Conservation (phyloP, 441 rosid genomes). For the Pelargonium cotyledonis region DNA sequence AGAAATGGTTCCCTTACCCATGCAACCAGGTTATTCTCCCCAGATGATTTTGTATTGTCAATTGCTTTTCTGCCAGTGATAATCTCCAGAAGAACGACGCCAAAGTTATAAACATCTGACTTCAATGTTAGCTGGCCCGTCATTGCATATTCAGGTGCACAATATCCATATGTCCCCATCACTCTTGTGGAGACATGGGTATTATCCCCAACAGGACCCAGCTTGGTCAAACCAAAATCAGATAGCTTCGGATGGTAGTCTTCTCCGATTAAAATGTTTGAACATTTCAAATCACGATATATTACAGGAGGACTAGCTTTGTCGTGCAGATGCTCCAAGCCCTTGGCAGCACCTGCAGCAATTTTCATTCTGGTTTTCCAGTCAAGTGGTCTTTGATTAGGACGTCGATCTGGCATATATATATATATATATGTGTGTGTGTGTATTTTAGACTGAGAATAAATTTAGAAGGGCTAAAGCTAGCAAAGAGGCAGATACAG, state of each 20-base stretch:
- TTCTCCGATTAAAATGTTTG: slow-evolving; percentile 77
- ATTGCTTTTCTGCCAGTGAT: slow-evolving; percentile 92
- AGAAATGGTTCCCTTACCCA: slow-evolving; percentile 54
- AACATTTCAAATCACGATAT: slow-evolving; percentile 86
- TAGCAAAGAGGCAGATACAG: background rate
- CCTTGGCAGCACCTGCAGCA: slow-evolving; percentile 96
- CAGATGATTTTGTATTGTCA: slow-evolving; percentile 57
- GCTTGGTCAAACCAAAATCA: slow-evolving; percentile 90
- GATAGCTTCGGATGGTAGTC: slow-evolving; percentile 81
- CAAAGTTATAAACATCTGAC: slow-evolving; percentile 92
- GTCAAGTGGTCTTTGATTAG: slow-evolving; percentile 62
- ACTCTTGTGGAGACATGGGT: slow-evolving; percentile 93
- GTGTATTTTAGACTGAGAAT: background rate
- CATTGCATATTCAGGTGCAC: slow-evolving; percentile 93
- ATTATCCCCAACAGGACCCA: slow-evolving; percentile 95
- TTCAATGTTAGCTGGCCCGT: slow-evolving; percentile 92
- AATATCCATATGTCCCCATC: slow-evolving; percentile 94
- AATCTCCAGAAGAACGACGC: slow-evolving; percentile 90
- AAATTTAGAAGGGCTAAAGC: background rate
- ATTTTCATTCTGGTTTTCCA: slow-evolving; percentile 31
- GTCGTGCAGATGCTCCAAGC: slow-evolving; percentile 80
- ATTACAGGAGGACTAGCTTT: slow-evolving; percentile 86
- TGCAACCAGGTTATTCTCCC: slow-evolving; percentile 81
- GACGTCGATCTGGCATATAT: slow-evolving; percentile 50
- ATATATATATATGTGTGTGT: slow-evolving; percentile 10